phyloP scores from a whole-genome alignment of 1,284 basidiomycete species.

The Sporisorium iseilematis-ciliati region DNA sequence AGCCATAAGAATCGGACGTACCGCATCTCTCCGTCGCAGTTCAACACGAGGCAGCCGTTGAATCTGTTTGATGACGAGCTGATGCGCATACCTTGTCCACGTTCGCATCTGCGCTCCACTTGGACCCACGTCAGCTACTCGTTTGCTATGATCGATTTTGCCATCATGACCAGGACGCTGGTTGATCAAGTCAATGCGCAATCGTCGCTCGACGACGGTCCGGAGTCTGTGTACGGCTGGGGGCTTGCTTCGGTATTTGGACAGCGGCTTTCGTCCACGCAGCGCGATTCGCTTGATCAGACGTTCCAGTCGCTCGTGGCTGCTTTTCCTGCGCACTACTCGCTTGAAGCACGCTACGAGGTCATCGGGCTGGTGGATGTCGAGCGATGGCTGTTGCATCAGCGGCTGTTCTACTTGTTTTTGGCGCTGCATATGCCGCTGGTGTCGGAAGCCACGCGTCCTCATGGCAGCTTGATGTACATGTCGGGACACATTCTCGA shows the following conservation, averaged over 20 bases:
- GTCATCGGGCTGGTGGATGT: slow-evolving; percentile 28
- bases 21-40: slow-evolving; percentile 35
- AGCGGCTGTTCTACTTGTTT: slow-evolving; percentile 37
- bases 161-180: slow-evolving; percentile 36
- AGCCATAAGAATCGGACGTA: slow-evolving; percentile 35
- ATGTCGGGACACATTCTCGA: slow-evolving; percentile 45
- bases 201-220: slow-evolving; percentile 27
- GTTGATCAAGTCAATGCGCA: slow-evolving; percentile 44
- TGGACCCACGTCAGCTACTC: slow-evolving; percentile 49
- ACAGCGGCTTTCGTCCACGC: slow-evolving; percentile 23
- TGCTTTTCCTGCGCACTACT: slow-evolving; percentile 42
- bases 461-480: slow-evolving; percentile 45
- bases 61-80: slow-evolving; percentile 49
- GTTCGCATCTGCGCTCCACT: slow-evolving; percentile 36
- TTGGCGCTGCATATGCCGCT: slow-evolving; percentile 47
- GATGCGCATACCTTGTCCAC: slow-evolving; percentile 19
- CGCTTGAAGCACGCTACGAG: slow-evolving; percentile 38
- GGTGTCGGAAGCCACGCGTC: slow-evolving; percentile 25
- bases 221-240: slow-evolving; percentile 17
- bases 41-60: slow-evolving; percentile 39
- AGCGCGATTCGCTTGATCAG: slow-evolving; percentile 38
- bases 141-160: slow-evolving; percentile 32
- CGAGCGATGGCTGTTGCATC: slow-evolving; percentile 46
- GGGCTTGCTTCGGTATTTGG: slow-evolving; percentile 40
- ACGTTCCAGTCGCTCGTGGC: slow-evolving; percentile 38